Percentiles rank a stretch among this genome's conserved stretches.
Evolutionary conservation across 306 rosid species (phyloP).

Genomic region (Mimosa bimucronata): DNA sequence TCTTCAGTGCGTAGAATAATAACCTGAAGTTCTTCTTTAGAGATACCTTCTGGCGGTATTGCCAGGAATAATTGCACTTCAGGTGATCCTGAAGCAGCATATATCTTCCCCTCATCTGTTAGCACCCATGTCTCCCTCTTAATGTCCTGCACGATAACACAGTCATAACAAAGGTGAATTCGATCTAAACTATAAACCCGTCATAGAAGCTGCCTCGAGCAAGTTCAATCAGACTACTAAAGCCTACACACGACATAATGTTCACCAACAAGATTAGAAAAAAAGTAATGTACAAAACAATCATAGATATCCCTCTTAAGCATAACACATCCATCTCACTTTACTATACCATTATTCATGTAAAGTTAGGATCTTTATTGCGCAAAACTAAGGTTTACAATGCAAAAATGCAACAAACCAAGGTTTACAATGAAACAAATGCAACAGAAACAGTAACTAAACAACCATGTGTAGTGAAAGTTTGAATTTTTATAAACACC

Average conservation of each 20-base stretch:
- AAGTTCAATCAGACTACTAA: not conserved
- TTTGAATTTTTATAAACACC: not conserved
- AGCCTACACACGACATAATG: not conserved
- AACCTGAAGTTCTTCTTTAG: constrained; percentile 82
- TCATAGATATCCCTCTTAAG: not conserved
- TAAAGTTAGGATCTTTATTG: not conserved
- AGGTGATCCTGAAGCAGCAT: constrained; percentile 74
- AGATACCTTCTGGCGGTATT: constrained; percentile 80
- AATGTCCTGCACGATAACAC: constrained; percentile 61
- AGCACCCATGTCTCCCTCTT: constrained; percentile 76
- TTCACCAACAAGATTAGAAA: not conserved
- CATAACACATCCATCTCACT: not conserved
- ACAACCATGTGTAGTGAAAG: not conserved
- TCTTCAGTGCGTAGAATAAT: not conserved
- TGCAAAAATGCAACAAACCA: not conserved
- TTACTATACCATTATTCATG: not conserved
- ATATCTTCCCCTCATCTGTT: constrained; percentile 73
- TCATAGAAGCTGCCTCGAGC: not conserved
- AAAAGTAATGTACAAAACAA: not conserved
- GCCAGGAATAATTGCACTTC: constrained; percentile 74
- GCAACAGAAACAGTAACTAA: not conserved
- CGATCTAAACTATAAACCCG: not conserved
- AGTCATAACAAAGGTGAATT: not conserved
- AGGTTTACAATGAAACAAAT: not conserved
- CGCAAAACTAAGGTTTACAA: not conserved